A percentile compares a stretch with the other conserved stretches of the same genome.
Conservation (phyloP, 495 filamentous ascomycete genomes). For the Aspergillus avenaceus region DNA sequence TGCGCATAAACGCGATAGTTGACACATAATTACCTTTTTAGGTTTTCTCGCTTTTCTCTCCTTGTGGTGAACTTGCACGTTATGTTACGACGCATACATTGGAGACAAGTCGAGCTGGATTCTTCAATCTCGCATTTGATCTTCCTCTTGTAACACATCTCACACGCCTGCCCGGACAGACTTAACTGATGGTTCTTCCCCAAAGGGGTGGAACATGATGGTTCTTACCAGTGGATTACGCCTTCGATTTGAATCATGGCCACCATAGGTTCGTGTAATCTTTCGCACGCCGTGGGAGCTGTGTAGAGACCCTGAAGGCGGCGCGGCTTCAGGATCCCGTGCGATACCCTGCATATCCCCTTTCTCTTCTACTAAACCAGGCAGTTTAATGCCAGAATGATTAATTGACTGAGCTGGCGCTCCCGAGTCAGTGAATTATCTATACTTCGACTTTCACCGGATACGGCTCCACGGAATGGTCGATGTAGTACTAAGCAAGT, state of each 20-base stretch:
- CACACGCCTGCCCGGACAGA: constrained; percentile 65
- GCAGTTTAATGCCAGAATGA: background rate
- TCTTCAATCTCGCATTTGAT: constrained; percentile 93
- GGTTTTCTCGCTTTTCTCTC: constrained; percentile 84
- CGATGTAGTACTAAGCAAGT: background rate
- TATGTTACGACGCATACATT: constrained; percentile 91
- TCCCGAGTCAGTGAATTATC: constrained; percentile 2
- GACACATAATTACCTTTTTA: constrained; percentile 65
- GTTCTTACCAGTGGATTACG: constrained; percentile 26
- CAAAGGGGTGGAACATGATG: background rate
- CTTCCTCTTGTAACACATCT: constrained; percentile 96
- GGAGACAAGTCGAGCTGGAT: constrained; percentile 64
- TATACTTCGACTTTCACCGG: background rate
- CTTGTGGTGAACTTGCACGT: constrained; percentile 87
- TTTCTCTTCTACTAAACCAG: background rate
- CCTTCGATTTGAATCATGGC: constrained; percentile 11
- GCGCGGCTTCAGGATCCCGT: constrained; percentile 1
- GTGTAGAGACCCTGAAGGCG: constrained; percentile 6
- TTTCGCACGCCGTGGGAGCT: background rate
- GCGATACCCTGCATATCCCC: constrained; percentile 13
- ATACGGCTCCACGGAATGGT: background rate
- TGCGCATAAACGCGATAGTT: background rate
- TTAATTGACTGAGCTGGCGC: constrained; percentile 6
- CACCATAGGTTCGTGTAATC: constrained; percentile 5
- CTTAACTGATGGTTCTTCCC: constrained; percentile 10